Evolutionary conservation across 352 stramenopile species (phyloP), one percentile per base, ranked within the genome.

Genomic region (Phytophthora fragariae): DNA sequence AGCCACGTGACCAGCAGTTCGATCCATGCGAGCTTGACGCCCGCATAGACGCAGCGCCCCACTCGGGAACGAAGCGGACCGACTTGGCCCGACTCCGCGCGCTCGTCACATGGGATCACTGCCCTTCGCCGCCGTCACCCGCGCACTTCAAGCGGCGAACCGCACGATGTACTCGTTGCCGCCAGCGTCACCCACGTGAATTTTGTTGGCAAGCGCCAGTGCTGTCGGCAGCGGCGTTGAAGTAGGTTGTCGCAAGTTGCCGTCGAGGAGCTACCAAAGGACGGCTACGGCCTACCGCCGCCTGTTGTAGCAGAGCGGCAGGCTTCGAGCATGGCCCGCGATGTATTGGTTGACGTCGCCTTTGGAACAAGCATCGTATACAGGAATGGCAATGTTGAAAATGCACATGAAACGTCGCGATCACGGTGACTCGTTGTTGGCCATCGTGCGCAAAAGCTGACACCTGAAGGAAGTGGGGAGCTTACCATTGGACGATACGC

Each of bases 81-180:
- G 49, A 56, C 49, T 56, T 56, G 49, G n/a, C 49, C 49, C 49
- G 49, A 56, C 49, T 56, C 49, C n/a, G 49, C 21, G 49, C 49
- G 49, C 19, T 56, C 49, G 49, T 55, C 49, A 56, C 49, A 56
- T 56, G 49, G 15, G 4, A 21, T 17, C 19, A 15, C 10, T 17
- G 49, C n/a, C n/a, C n/a, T n/a, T n/a, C 49, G 49, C 8, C 49
- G 49, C n/a, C 49, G 49, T 56, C 49, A 56, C 49, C 1, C 12
- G 11, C 7, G 49, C 49, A 21, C 49, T 56, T 56, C 49, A 8
- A 41, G 35, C 35, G 35, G 9, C 10, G 5, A 41, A 41, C 1
- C 35, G 14, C 35, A 41, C 35, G 14, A 41, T 41, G 35, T 41
- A 41, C 35, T 10, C 35, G 10, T 41, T 41, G 35, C 35, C 35